A percentile compares a stretch with the other conserved stretches of the same genome.
Evolutionary conservation across 2,329 filamentous ascomycete genomes (phyloP).

Genomic region (Lachnellula cervina): DNA sequence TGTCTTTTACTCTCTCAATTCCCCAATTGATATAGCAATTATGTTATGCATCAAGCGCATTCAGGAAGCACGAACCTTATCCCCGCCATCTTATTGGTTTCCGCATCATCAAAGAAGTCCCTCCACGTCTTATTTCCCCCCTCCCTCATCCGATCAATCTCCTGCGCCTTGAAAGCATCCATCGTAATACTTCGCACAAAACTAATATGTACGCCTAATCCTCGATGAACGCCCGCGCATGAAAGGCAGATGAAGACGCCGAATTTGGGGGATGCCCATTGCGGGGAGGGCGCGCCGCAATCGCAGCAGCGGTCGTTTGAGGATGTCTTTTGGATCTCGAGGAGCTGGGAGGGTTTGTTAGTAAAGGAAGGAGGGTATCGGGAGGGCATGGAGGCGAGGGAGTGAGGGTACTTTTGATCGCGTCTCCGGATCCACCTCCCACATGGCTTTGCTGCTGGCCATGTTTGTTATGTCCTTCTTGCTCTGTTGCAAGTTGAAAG

Average conservation of each 20-base stretch:
- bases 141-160: slow-evolving; percentile 89
- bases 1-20: background rate
- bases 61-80: slow-evolving; percentile 33
- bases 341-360: slow-evolving; percentile 53
- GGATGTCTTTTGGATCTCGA: slow-evolving; percentile 83
- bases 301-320: slow-evolving; percentile 91
- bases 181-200: slow-evolving; percentile 97
- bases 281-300: slow-evolving; percentile 89
- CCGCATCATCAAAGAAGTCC: slow-evolving; percentile 74
- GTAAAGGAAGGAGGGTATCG: slow-evolving; percentile 3
- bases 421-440: slow-evolving; percentile 98
- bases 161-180: slow-evolving; percentile 92
- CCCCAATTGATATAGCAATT: background rate
- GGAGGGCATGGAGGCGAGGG: background rate
- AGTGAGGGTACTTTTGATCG: slow-evolving; percentile 69
- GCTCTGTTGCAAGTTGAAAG: background rate
- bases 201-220: slow-evolving; percentile 94
- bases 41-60: too few relatives aligned
- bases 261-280: slow-evolving; percentile 98
- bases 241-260: slow-evolving; percentile 97
- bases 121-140: slow-evolving; percentile 89
- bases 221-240: slow-evolving; percentile 91
- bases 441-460: slow-evolving; percentile 72
- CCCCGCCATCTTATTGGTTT: slow-evolving; percentile 60
- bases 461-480: slow-evolving; percentile 28